A percentile compares a stretch with the other conserved stretches of the same genome.
phyloP scores from a whole-genome alignment of 768 basidiomycete species.

The Boletellus emodensis region DNA sequence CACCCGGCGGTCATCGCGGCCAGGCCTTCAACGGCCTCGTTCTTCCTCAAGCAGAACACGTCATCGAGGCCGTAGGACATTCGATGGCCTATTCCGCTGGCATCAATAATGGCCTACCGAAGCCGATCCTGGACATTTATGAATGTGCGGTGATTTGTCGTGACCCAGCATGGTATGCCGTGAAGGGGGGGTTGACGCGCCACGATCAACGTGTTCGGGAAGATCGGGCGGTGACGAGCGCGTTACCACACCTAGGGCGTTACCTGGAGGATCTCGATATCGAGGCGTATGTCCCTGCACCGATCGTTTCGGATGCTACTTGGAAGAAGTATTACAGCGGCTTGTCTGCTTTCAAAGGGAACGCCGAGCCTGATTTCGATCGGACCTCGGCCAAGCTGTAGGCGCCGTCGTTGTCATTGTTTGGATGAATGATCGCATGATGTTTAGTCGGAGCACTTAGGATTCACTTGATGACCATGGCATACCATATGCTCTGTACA shows the following conservation, averaged over 20 bases:
- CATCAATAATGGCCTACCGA: constrained; percentile 39
- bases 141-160: constrained; percentile 48
- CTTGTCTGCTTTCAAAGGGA: too few relatives aligned
- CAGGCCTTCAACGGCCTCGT: constrained; percentile 48
- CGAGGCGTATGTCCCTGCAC: constrained; percentile 48
- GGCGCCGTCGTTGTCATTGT: too few relatives aligned
- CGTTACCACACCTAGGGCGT: constrained; percentile 39
- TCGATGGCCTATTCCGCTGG: constrained; percentile 60
- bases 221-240: constrained; percentile 41
- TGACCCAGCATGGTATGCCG: constrained; percentile 59
- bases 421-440: too few relatives aligned
- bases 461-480: too few relatives aligned
- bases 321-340: constrained; percentile 36
- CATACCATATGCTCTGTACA: too few relatives aligned
- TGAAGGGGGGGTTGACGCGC: constrained; percentile 46
- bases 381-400: constrained; percentile 13
- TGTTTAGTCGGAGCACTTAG: too few relatives aligned
- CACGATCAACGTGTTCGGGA: constrained; percentile 45
- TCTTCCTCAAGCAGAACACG: constrained; percentile 50
- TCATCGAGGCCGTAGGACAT: constrained; percentile 59
- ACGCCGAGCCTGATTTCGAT: too few relatives aligned
- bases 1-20: constrained; percentile 20
- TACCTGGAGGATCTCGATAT: constrained; percentile 46
- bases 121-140: constrained; percentile 54
- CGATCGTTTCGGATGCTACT: constrained; percentile 47